These are phyloP conservation scores for Pezicula neosporulosa DNA, from an alignment of 2,329 filamentous ascomycete genomes.

Conservation along the genomic window DNA sequence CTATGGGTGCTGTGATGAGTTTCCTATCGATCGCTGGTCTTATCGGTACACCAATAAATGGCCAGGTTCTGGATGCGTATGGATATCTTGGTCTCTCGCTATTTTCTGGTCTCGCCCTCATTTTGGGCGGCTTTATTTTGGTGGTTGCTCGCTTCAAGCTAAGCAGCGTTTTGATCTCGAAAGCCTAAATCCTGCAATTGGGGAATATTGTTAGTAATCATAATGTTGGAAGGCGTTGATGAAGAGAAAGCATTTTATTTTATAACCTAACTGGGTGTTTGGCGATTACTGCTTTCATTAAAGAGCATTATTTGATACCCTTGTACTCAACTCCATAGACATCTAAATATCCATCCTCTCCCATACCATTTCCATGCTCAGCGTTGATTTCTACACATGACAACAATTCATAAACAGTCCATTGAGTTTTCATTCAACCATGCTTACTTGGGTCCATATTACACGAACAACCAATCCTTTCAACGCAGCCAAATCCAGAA, in stretches of 20 bases:
- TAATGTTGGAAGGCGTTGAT: too few relatives aligned
- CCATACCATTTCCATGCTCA: too few relatives aligned
- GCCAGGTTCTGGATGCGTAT: constrained; percentile 12
- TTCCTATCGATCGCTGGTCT: constrained; percentile 16
- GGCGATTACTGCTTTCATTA: too few relatives aligned
- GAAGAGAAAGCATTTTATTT: too few relatives aligned
- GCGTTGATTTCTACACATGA: too few relatives aligned
- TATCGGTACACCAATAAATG: constrained; percentile 19
- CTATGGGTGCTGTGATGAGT: constrained; percentile 17
- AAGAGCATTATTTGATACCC: too few relatives aligned
- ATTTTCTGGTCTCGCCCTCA: constrained; percentile 17
- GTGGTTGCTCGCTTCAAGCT: constrained; percentile 11
- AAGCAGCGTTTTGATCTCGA: constrained; percentile 9
- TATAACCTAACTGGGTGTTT: too few relatives aligned
- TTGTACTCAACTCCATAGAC: too few relatives aligned
- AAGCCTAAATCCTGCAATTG: constrained; percentile 8
- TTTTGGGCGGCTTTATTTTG: constrained; percentile 15
- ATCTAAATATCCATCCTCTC: too few relatives aligned
- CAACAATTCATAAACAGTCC: too few relatives aligned
- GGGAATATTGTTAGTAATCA: background rate
- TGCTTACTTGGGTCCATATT: too few relatives aligned
- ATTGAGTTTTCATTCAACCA: too few relatives aligned
- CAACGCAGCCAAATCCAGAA: background rate
- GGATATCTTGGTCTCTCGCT: constrained; percentile 18
- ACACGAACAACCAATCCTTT: background rate